A percentile compares a stretch with the other conserved stretches of the same genome.
phyloP scores from a whole-genome alignment of 148 eudicot species.

The Camellia japonica region DNA sequence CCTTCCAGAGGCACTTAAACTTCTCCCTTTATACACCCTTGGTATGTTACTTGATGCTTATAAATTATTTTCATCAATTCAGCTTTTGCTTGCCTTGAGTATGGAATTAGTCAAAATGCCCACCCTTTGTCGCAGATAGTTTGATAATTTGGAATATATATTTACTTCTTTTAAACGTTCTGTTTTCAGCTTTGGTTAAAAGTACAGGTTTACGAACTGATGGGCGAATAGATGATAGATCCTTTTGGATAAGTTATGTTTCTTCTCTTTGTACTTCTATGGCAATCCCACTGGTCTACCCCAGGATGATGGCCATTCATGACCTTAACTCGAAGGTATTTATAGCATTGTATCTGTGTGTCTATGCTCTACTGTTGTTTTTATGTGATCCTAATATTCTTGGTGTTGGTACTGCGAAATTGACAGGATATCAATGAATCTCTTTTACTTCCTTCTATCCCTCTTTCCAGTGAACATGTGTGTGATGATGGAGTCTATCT shows the following conservation, averaged over 20 bases:
- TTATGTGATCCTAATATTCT: background rate
- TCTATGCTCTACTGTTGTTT: background rate
- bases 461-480: conserved; percentile 89
- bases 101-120: background rate
- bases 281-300: conserved; percentile 95
- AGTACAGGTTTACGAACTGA: conserved; percentile 80
- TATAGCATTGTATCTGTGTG: background rate
- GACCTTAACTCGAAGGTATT: conserved; percentile 75
- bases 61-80: background rate
- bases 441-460: conserved; percentile 56
- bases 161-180: background rate
- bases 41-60: conserved; percentile 45
- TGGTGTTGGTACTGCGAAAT: conserved; percentile 16
- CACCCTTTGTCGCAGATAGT: background rate
- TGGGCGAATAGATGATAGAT: conserved; percentile 86
- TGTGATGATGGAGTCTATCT: conserved; percentile 80
- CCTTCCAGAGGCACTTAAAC: conserved; percentile 95
- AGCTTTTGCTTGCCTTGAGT: background rate
- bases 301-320: conserved; percentile 84
- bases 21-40: conserved; percentile 86
- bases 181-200: conserved; percentile 72
- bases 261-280: conserved; percentile 72
- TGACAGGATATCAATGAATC: conserved; percentile 65
- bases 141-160: conserved; percentile 10
- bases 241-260: conserved; percentile 81